These are phyloP conservation scores for Aurinia saxatilis DNA, from an alignment of 345 rosid species.

Conservation along the genomic window DNA sequence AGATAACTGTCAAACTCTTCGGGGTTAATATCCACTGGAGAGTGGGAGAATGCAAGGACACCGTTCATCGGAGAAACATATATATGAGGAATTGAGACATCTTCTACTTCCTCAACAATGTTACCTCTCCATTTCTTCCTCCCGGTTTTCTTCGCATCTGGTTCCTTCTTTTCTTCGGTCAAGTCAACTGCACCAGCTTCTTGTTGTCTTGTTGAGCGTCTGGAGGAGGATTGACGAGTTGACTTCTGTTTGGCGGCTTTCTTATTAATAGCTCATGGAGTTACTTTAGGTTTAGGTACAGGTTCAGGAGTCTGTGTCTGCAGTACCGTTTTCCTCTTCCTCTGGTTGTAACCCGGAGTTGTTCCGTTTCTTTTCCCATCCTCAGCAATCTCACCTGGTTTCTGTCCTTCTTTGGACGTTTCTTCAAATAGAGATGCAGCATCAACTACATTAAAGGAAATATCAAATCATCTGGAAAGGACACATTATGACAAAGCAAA, in stretches of 20 bases:
- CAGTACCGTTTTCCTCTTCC: constrained; percentile 34
- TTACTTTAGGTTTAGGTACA: constrained; percentile 13
- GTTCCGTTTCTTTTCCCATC: constrained; percentile 7
- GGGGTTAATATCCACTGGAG: constrained; percentile 29
- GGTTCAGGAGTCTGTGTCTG: constrained; percentile 21
- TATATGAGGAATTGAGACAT: constrained; percentile 24
- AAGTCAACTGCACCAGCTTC: constrained; percentile 18
- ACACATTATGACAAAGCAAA: neutral
- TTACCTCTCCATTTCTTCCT: constrained; percentile 22
- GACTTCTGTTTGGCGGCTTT: constrained; percentile 26
- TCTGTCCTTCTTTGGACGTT: constrained; percentile 17
- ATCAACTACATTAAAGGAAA: constrained; percentile 29
- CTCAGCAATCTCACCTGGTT: constrained; percentile 14
- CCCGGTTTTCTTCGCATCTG: neutral
- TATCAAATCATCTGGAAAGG: too few species aligned
- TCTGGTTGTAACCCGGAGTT: constrained; percentile 17
- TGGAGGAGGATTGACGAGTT: constrained; percentile 20
- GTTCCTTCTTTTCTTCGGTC: constrained; percentile 8
- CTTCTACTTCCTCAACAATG: constrained; percentile 9
- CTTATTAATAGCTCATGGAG: constrained; percentile 16
- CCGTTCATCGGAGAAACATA: constrained; percentile 29
- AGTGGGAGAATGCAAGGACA: constrained; percentile 22
- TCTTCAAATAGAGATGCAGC: constrained; percentile 19
- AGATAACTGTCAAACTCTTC: constrained; percentile 65
- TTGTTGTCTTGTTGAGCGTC: constrained; percentile 15